Base-by-base conservation (phyloP, 768 basidiomycete genomes). In the Trametes punicea region DNA sequence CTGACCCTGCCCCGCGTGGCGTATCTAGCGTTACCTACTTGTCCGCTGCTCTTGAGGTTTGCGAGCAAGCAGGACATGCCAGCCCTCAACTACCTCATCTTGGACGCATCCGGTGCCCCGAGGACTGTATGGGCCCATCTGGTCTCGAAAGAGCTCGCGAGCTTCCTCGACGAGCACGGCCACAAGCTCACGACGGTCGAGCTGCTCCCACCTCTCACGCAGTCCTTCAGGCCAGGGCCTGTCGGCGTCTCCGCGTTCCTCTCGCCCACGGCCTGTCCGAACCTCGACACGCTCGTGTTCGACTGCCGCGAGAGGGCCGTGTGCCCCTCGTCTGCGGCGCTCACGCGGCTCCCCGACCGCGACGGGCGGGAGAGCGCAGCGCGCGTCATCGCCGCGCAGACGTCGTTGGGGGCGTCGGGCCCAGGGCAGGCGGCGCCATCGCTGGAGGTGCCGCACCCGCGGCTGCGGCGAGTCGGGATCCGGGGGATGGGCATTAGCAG, bases 401-500 rank as follows among this genome's bases (percentile, higher is more conserved):
- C 25, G 20, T 30, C 36, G 30, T 30, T 18, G 36, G 31, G 27
- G 27, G 25, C 56, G 26, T n/a, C 34, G 34, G 34, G 34, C 13
- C 27, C 52, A 18, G 52, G 48, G 25, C 21, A 50, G 30, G 44
- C 56, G 13, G 30, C 44, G 21, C 53, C 59, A n/a, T 45, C 39
- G 48, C 56, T 63, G 41, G 51, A 48, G 34, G 44, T 25, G 25
- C 52, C 64, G 46, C 64, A 65, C 47, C 66, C 67, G 23, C 61
- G 71, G 21, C 69, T 83, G 39, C 77, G 78, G 27, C 75, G 76
- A 46, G 75, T 81, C 50, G 80, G 77, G 13, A 64, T 82, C 46
- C 73, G 75, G 21, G 75, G 75, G 21, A 67, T 80, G 31, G 68
- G 69, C 36, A 68, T 75, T 7, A 74, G 77, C 31, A 62, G 65